Conservation (phyloP, 257 asterid species). For the Nicotiana paniculata region DNA sequence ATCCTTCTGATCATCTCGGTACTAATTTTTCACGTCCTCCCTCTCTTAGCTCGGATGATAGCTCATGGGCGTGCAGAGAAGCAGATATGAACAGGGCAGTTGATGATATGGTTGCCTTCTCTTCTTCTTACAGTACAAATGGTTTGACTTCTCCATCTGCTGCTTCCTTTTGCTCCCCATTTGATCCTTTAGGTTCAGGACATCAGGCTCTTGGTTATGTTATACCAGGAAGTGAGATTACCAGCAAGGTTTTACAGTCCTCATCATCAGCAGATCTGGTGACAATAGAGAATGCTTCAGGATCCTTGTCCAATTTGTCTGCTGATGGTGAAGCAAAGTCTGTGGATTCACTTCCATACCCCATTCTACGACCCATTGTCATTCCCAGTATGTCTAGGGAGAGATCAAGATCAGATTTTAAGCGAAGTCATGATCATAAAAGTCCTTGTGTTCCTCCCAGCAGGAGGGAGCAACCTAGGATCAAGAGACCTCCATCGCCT, state of each 20-base stretch:
- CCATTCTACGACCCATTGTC: constrained; percentile 90
- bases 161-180: constrained; percentile 91
- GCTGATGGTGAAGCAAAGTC: constrained; percentile 70
- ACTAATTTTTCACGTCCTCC: constrained; percentile 94
- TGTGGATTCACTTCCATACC: constrained; percentile 87
- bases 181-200: constrained; percentile 81
- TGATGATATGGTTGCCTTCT: constrained; percentile 99
- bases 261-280: constrained; percentile 66
- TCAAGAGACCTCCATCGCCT: constrained; percentile 98
- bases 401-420: constrained; percentile 77
- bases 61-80: constrained; percentile 99
- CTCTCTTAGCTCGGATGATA: constrained; percentile 97
- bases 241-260: constrained; percentile 79
- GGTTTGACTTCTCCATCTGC: constrained; percentile 96
- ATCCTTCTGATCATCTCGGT: constrained; percentile 85
- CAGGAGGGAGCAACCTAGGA: constrained; percentile 84
- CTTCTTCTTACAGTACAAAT: constrained; percentile 96
- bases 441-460: constrained; percentile 94
- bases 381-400: constrained; percentile 93
- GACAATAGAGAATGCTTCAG: constrained; percentile 67
- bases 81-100: constrained; percentile 93
- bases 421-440: constrained; percentile 73
- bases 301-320: constrained; percentile 55
- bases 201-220: constrained; percentile 75
- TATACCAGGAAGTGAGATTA: constrained; percentile 77